Evolutionary conservation across 148 eudicot genomes (phyloP).

Genomic region (Salicornia ramosissima): DNA sequence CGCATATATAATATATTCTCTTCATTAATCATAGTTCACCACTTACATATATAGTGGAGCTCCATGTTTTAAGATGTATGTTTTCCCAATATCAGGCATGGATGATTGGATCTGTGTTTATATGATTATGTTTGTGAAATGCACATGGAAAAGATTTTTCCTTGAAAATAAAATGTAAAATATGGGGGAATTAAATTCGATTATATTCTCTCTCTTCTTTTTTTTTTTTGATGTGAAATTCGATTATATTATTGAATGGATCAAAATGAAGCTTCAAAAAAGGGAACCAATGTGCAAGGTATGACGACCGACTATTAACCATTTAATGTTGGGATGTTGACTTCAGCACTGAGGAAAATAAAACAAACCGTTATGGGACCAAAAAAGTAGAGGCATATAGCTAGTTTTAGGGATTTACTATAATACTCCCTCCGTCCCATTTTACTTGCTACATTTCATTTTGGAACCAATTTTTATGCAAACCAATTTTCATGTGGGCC

Average conservation of each 20-base stretch:
- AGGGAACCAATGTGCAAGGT: constrained; percentile 9
- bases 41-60: constrained; percentile 2
- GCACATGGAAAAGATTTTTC: background rate
- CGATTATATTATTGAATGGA: constrained; percentile 14
- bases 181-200: background rate
- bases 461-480: no score
- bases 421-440: no score
- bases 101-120: background rate
- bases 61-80: background rate
- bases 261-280: constrained; percentile 1
- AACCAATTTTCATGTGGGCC: no score
- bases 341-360: background rate
- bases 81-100: background rate
- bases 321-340: constrained; percentile 8
- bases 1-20: background rate
- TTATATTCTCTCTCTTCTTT: no score
- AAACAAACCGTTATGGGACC: background rate
- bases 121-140: background rate
- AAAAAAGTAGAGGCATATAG: background rate
- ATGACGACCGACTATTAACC: background rate
- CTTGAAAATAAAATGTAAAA: background rate
- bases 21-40: background rate
- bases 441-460: no score
- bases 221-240: no score
- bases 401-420: background rate